Conservation (phyloP, 805 yeast genomes). For the Candida awuae region DNA sequence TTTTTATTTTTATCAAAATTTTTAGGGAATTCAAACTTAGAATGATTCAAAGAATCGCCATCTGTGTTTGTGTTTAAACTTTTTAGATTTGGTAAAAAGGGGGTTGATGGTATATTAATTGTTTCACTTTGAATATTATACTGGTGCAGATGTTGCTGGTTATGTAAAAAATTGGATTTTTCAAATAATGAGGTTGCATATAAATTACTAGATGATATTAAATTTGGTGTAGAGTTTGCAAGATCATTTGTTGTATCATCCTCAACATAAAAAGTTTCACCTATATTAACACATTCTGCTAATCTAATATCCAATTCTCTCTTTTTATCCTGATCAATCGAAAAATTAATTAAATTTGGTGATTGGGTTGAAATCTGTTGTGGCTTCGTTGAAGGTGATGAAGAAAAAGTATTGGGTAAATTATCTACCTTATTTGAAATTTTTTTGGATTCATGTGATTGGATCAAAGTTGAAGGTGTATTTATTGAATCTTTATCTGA, state of each 20-base stretch:
- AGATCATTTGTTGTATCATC: neutral
- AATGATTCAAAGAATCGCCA: neutral
- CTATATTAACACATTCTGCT: neutral
- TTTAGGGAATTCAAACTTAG: neutral
- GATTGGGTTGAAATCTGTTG: no score
- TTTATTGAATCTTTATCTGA: neutral
- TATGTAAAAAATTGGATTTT: no score
- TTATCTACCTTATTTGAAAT: neutral
- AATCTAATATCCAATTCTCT: neutral
- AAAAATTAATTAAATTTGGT: no score
- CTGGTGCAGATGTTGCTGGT: no score
- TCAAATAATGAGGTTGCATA: neutral
- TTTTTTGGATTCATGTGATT: no score
- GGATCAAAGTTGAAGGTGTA: neutral
- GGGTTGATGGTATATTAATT: no score
- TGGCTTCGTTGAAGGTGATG: no score
- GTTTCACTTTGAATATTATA: no score
- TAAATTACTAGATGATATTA: neutral
- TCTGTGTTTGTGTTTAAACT: no score
- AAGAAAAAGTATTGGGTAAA: no score
- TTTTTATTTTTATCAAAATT: neutral
- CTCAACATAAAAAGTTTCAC: neutral
- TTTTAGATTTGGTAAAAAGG: neutral
- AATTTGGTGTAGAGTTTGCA: neutral
- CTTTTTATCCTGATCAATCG: no score